These are phyloP conservation scores for Talaromyces sp. DNA, from an alignment of 2,329 filamentous ascomycete genomes.

Conservation along the genomic window DNA sequence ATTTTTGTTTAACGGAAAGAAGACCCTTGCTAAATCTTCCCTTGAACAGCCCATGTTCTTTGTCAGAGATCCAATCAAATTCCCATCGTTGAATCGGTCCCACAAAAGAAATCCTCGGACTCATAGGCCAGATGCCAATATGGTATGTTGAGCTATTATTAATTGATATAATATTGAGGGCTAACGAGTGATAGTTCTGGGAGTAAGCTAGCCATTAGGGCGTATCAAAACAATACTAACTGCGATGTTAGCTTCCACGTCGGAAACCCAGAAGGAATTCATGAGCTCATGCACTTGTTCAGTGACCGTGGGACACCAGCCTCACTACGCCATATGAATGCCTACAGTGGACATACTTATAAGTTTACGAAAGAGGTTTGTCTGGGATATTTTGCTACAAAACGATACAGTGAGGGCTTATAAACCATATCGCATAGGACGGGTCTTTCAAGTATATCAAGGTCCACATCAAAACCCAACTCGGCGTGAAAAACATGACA, in stretches of 20 bases:
- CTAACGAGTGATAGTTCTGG: conserved; percentile 17
- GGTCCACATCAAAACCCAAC: conserved; percentile 41
- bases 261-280: conserved; percentile 56
- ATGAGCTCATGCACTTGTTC: conserved; percentile 58
- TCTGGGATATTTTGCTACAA: conserved; percentile 17
- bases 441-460: conserved; percentile 59
- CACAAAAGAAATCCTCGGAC: conserved; percentile 55
- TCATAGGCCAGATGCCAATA: conserved; percentile 20
- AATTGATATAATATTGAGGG: neutral
- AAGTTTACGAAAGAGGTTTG: conserved; percentile 50
- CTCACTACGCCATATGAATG: conserved; percentile 57
- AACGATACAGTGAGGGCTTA: neutral
- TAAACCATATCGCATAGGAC: conserved; percentile 28
- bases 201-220: conserved; percentile 17
- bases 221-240: neutral
- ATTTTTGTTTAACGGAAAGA: too few species aligned
- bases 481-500: conserved; percentile 49
- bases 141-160: conserved; percentile 11
- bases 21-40: too few species aligned
- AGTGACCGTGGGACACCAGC: conserved; percentile 59
- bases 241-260: conserved; percentile 37
- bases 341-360: conserved; percentile 60
- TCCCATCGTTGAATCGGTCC: conserved; percentile 64
- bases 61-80: conserved; percentile 62
- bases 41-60: conserved; percentile 59